Base-by-base conservation (phyloP, 345 rosid species). In the Hibiscus syriacus region DNA sequence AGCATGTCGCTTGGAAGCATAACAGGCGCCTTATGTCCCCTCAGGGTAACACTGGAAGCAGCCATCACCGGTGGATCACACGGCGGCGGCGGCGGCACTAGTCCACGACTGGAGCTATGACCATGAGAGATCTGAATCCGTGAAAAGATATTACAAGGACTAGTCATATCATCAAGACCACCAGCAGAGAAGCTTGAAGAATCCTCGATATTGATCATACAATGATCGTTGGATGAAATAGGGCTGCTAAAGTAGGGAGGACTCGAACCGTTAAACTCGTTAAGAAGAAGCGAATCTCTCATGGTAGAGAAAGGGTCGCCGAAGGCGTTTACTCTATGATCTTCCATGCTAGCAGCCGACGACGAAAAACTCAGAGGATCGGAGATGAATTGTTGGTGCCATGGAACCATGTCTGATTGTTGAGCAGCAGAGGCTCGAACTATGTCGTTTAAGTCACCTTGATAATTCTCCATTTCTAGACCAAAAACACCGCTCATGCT, bases 401-500 rank as follows among this genome's bases (percentile, higher is more conserved):
- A 75, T 76, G 50, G 29, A 70, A 16, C 54, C 13, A 6, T 61
- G 17, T 60, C 64, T 0, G 70, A n/a, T 36, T 5, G 6, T 7
- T 22, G 27, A 20, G 5, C 32, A 59, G 67, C 75, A 58, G 72
- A 34, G 72, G 66, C 88, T 66, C 89, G 84, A 73, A 89, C 55
- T 30, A 89, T 80, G 76, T 89, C 96, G 6, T 90, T 87, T 68
- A 89, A 81, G 79, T 89, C 96, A 64, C 96, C 96, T 79, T 85
- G 92, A 53, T 78, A 85, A 68, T 81, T 84, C 55, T 89, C 89
- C 96, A 89, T 89, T 66, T 78, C 70, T 43, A 74, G 46, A 46
- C 71, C 82, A 34, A 80, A 79, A 41, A 79, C 72, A 39, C 81
- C 77, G 83, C 85, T 74, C 82, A 81, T 74, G 81, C 77, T 82